Base-by-base conservation (phyloP, 2,329 filamentous ascomycete species). In the Trichothecium roseum region DNA sequence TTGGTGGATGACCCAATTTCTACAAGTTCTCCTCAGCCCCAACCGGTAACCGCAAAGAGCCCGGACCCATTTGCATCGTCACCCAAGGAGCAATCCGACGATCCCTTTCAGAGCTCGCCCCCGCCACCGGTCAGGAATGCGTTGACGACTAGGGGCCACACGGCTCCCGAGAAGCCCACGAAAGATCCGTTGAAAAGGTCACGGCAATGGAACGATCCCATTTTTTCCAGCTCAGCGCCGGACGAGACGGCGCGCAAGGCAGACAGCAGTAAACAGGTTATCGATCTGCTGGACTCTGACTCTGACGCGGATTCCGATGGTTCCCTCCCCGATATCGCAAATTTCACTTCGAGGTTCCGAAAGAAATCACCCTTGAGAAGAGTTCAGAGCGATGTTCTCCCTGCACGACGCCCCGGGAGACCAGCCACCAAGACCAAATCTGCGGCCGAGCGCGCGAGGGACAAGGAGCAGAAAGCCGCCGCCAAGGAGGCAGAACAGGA, bases 401-500 rank as follows among this genome's bases (percentile, higher is more conserved):
- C 40, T 3, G 40, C 48, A 7, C 46, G 40, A 34, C 43, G 42
- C 7, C 45, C 39, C 28, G 17, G 34, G 10, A 45, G 32, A 22
- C 24, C 41, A 4, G 17, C 43, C 20, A 59, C 49, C 42, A 33
- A 45, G 7, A 8, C 37, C 8, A 60, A 52, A 36, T 54, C 50
- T 0, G 39, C 52, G 4, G 59, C 56, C 17, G 59, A 64, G 24
- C 63, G 51, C 36, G 49, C 54, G 13, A 52, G 47, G 7, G 63
- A 67, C 29, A 67, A 53, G 32, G 52, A 59, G 27, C 52, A 59
- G 10, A 78, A 66, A 45, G 58, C 60, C 2, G 57, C 62, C 2
- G 64, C 64, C 3, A 69, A 63, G 40, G 71, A 73, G 16, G 60
- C 59, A 1, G 74, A 77, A 32, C 74, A 68, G 39, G 69, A 72